Conservation (phyloP, 768 basidiomycete genomes). For the Lepiota subincarnata region DNA sequence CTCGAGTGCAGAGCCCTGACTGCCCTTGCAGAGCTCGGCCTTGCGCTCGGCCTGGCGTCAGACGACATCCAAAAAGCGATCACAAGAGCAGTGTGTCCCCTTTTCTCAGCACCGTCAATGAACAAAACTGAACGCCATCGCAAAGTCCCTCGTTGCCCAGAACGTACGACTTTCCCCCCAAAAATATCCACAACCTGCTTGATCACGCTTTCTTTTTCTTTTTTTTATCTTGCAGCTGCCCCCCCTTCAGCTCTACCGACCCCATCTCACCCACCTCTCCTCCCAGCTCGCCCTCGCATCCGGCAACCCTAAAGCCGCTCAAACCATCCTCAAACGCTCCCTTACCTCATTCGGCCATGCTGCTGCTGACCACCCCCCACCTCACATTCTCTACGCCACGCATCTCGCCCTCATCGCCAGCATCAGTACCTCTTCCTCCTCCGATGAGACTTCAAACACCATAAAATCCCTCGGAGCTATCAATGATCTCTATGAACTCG, state of each 20-base stretch:
- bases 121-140: constrained; percentile 1
- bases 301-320: constrained; percentile 54
- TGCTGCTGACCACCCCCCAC: constrained; percentile 35
- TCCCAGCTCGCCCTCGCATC: constrained; percentile 53
- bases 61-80: constrained; percentile 65
- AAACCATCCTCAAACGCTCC: constrained; percentile 53
- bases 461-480: constrained; percentile 28
- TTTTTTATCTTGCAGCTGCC: constrained; percentile 44
- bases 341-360: constrained; percentile 38
- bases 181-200: constrained; percentile 41
- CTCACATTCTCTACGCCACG: constrained; percentile 48
- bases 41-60: constrained; percentile 46
- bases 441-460: constrained; percentile 14
- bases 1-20: constrained; percentile 73
- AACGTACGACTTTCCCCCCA: constrained; percentile 58
- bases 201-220: constrained; percentile 1
- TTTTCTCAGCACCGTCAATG: neutral
- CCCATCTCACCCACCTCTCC: constrained; percentile 57
- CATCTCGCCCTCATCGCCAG: constrained; percentile 54
- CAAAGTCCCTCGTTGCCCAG: constrained; percentile 54
- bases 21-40: constrained; percentile 63
- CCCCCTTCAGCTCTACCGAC: constrained; percentile 55
- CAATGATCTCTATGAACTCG: constrained; percentile 26
- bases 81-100: constrained; percentile 59
- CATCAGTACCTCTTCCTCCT: constrained; percentile 12